Evolutionary conservation across 2,329 filamentous ascomycete species (phyloP).

Genomic region (Cytospora piceicola): DNA sequence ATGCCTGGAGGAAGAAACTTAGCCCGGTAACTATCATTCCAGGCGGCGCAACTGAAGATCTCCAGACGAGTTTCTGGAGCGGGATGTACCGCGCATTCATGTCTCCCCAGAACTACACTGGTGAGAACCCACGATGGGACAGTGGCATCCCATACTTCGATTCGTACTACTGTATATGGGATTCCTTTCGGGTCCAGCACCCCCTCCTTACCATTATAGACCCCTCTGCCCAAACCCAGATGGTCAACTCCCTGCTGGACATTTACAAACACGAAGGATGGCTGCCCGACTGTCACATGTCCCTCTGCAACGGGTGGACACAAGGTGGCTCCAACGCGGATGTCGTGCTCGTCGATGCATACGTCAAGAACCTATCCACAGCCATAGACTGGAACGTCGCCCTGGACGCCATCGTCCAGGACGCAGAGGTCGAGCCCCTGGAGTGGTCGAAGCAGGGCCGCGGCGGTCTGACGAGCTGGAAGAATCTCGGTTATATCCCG

Average conservation of each 20-base stretch:
- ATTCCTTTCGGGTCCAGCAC: slow-evolving; percentile 65
- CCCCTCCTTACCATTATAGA: slow-evolving; percentile 67
- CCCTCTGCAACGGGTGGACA: slow-evolving; percentile 66
- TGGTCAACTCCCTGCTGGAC: slow-evolving; percentile 67
- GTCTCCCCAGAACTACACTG: slow-evolving; percentile 68
- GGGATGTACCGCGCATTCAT: slow-evolving; percentile 65
- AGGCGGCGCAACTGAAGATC: slow-evolving; percentile 50
- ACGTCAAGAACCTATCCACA: slow-evolving; percentile 62
- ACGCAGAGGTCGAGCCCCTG: slow-evolving; percentile 63
- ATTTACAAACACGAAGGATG: slow-evolving; percentile 68
- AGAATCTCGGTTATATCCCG: slow-evolving; percentile 66
- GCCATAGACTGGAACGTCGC: slow-evolving; percentile 64
- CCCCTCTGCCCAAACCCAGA: slow-evolving; percentile 60
- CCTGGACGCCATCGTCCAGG: slow-evolving; percentile 66
- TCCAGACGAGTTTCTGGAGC: slow-evolving; percentile 65
- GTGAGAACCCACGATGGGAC: slow-evolving; percentile 65
- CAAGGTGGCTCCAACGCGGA: slow-evolving; percentile 72
- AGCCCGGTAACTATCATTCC: slow-evolving; percentile 55
- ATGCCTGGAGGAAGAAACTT: slow-evolving; percentile 62
- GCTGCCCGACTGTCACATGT: slow-evolving; percentile 72
- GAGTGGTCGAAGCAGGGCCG: slow-evolving; percentile 69
- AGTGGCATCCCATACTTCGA: slow-evolving; percentile 67
- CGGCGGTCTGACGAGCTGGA: slow-evolving; percentile 69
- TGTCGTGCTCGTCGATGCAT: slow-evolving; percentile 64
- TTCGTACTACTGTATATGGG: slow-evolving; percentile 62